Base-by-base conservation (phyloP, 106 monocot species). In the Alisma plantagoaquatica region DNA sequence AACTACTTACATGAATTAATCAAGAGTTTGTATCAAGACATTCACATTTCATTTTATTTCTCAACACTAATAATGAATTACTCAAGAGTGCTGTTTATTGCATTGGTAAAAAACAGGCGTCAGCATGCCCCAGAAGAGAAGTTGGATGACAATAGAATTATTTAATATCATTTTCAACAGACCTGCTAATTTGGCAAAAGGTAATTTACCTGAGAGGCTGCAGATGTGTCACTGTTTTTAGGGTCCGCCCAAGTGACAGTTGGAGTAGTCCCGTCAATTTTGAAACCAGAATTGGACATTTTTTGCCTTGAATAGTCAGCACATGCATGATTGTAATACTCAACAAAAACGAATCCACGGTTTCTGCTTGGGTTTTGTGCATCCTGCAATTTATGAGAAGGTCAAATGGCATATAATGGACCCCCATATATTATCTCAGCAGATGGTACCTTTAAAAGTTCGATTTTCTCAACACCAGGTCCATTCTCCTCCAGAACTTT, bases 211-310 rank as follows among this genome's bases (percentile, higher is more conserved):
- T 98, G 98, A 43, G 85, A 64, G 48, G 90, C 78, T 60, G 98
- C 81, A 68, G 98, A 82, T 58, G 91, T 56, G 54, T 90, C 98
- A 57, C 25, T 29, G 78, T 70, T 82, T 62, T 98, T 98, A 43
- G 98, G 90, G 30, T 90, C 98, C 59, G 98, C 98, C 98, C 98
- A 98, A 41, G 67, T 90, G 23, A 98, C 72, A n/a, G 85, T 88
- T 26, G 86, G 82, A 62, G 63, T 57, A 42, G 73, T 82, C 33
- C 98, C 98, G 46, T 98, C 98, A 22, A 98, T 75, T 55, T 78
- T 90, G 54, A 98, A 98, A 49, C 63, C 71, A 58, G 75, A 26
- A 52, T 33, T 72, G 2, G 85, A 76, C 76, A 98, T 77, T 55
- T 79, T 98, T 67, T 86, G 75, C 47, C 79, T 75, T 15, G 98